Base-by-base conservation (phyloP, 495 filamentous ascomycete species). In the Podospora sp. region DNA sequence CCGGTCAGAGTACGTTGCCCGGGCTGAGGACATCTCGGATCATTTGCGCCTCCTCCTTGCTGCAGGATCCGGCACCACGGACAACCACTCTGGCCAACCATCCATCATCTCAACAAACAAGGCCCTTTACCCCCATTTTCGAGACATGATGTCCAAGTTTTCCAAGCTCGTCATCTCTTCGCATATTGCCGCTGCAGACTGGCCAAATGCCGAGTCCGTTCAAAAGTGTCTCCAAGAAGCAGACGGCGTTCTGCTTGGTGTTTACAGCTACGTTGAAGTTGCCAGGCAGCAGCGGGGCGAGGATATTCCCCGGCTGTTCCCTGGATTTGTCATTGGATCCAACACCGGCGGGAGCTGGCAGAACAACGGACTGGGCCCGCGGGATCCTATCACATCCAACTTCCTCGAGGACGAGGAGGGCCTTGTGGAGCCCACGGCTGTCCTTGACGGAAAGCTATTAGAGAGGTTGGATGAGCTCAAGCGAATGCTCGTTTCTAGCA, bases 101-200 rank as follows among this genome's bases (percentile, higher is more conserved):
- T 98, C 95, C n/a, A 97, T 98, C 75, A 99, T 99, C 62, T 95
- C 92, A 8, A 94, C 93, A 8, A 99, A 99, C 78, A 97, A 97
- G 78, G 89, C 92, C 1, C 82, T 99, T 52, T 97, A 98, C 72
- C 95, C 96, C 29, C 93, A 98, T 80, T 99, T 97, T 78, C 87
- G 96, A 60, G 96, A 97, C 74, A 97, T 97, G 90, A 99, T 99
- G 95, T 98, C 95, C 6, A 92, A 95, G 71, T 98, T 98, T 79
- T 98, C 96, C 46, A 99, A 98, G 77, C 83, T 99, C 46, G 96
- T 99, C 24, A 87, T 99, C 36, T 98, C 94, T 22, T 97, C 95
- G n/a, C 95, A 98, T 76, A 97, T 98, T 73, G 95, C 95, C 40
- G 92, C 94, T 24, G 90, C 94, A 29, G 95, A 98, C 76, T 97